Conservation (phyloP, 345 rosid genomes). For the Brassica cretica region DNA sequence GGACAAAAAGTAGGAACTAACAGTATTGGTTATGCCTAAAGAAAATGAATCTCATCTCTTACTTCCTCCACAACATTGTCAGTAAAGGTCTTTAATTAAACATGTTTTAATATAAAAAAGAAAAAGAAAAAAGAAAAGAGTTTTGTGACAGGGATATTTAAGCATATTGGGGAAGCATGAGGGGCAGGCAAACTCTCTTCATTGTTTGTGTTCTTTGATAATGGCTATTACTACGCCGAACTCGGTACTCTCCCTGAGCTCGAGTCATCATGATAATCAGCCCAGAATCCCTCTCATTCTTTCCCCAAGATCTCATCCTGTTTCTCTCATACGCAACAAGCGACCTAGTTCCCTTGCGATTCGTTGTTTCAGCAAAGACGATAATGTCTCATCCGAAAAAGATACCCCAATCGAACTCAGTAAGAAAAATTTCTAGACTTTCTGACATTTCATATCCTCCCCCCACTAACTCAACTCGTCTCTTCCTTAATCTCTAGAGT, state of each 20-base stretch:
- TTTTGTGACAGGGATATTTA: background rate
- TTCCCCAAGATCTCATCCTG: conserved; percentile 28
- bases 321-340: conserved; percentile 18
- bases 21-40: too few species aligned
- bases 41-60: too few species aligned
- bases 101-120: background rate
- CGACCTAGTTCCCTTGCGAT: conserved; percentile 28
- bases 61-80: too few species aligned
- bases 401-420: conserved; percentile 42
- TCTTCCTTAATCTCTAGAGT: conserved; percentile 19
- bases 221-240: conserved; percentile 37
- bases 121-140: background rate
- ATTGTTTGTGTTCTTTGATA: background rate
- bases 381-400: conserved; percentile 15
- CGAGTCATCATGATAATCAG: conserved; percentile 26
- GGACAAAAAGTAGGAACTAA: too few species aligned
- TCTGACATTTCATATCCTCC: background rate
- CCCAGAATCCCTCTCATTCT: conserved; percentile 2
- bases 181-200: background rate
- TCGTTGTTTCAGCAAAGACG: conserved; percentile 33
- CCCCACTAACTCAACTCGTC: background rate
- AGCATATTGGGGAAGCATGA: background rate
- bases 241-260: conserved; percentile 26
- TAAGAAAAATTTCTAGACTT: background rate
- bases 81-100: background rate